phyloP scores from a whole-genome alignment of 73 alveolate species.

The Paramecium tetraurelia region DNA sequence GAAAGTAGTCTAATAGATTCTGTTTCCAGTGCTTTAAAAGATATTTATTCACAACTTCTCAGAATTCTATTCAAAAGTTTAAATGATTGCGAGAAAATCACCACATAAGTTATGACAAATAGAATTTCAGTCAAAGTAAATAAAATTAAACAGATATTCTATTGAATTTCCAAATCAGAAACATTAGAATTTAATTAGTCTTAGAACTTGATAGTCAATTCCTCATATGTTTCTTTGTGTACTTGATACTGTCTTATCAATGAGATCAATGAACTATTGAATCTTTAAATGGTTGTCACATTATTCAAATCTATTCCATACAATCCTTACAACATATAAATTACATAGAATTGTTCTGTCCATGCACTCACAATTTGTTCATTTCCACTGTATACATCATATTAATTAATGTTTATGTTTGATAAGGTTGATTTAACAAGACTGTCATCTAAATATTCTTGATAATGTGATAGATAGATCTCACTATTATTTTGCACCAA shows the following conservation, averaged over 20 bases:
- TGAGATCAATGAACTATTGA: background rate
- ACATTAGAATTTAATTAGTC: background rate
- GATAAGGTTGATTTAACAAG: background rate
- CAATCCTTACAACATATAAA: background rate
- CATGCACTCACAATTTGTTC: background rate
- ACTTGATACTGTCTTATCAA: background rate
- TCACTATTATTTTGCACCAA: background rate
- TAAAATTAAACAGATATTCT: background rate
- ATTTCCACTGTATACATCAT: background rate
- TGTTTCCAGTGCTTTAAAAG: background rate
- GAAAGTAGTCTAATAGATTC: background rate
- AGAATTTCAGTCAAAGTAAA: background rate
- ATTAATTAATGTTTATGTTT: background rate
- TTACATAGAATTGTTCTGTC: background rate
- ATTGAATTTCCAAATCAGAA: background rate
- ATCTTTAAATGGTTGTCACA: background rate
- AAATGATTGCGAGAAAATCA: background rate
- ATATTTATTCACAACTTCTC: conserved; percentile 16
- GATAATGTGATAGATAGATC: background rate
- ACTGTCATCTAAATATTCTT: background rate
- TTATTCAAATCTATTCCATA: background rate
- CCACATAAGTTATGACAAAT: background rate
- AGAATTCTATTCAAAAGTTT: background rate
- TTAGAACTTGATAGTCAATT: background rate
- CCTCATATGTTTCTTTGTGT: background rate